Percentiles rank a stretch among this genome's conserved stretches.
Conservation (phyloP, 768 basidiomycete species). For the Clathrus columnatus region DNA sequence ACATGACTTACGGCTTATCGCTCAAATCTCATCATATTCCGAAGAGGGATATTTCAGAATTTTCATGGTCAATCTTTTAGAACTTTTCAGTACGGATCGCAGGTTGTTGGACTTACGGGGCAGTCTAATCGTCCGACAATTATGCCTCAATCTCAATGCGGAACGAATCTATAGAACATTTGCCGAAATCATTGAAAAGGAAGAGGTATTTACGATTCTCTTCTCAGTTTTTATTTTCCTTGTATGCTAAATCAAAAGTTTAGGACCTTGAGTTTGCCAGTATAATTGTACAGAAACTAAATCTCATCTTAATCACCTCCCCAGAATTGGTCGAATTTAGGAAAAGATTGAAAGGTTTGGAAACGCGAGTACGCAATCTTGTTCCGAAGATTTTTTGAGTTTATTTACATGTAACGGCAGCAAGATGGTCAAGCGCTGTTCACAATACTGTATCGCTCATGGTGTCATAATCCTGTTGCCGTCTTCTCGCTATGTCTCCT, state of each 20-base stretch:
- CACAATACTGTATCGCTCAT: conserved; percentile 88
- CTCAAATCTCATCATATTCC: conserved; percentile 92
- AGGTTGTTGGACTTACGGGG: conserved; percentile 84
- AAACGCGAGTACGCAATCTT: conserved; percentile 65
- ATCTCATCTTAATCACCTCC: conserved; percentile 92
- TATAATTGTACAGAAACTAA: conserved; percentile 95
- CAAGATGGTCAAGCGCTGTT: conserved; percentile 97
- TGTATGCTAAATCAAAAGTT: not conserved
- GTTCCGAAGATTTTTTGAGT: not conserved
- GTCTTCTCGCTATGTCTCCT: conserved; percentile 93
- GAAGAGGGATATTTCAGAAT: conserved; percentile 93
- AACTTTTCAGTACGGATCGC: conserved; percentile 91
- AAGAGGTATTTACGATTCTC: conserved; percentile 56
- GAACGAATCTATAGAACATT: conserved; percentile 93
- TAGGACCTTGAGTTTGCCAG: conserved; percentile 97
- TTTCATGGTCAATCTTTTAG: conserved; percentile 92
- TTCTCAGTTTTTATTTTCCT: not conserved
- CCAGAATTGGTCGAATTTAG: conserved; percentile 94
- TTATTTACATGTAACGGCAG: conserved; percentile 24
- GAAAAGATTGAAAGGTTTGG: conserved; percentile 83
- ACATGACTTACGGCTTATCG: conserved; percentile 88
- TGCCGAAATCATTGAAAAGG: conserved; percentile 95
- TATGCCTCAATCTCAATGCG: conserved; percentile 89
- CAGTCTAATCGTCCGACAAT: conserved; percentile 89
- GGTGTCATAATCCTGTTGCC: conserved; percentile 98